Evolutionary conservation across 1,284 basidiomycete genomes (phyloP), one percentile per base, ranked within the genome.

Genomic region (Trametes versicolor): DNA sequence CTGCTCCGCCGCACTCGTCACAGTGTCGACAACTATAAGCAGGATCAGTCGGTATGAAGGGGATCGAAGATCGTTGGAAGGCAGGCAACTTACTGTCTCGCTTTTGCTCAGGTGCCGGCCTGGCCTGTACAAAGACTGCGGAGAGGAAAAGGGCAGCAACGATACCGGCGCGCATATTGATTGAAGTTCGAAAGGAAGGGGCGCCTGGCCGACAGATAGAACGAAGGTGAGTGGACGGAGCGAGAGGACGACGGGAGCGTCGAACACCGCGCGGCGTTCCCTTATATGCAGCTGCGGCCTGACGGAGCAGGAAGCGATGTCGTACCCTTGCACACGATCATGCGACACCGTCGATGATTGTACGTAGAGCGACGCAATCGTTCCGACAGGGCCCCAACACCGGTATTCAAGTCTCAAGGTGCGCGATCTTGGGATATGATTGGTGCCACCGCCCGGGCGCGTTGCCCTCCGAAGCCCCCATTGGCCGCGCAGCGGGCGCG

Each of bases 161-260:
- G 45, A 65, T 19, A 7, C 64, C 64, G 47, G 57, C 56, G 51
- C 64, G 64, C 64, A 65, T 65, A n/a, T 21, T 41, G 10, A 27
- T 29, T 19, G 48, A 19, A 41, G 34, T 21, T 50, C 17, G 19
- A 32, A 49, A 49, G 8, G 32, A 54, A 58, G 32, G 37, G 55
- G 64, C 49, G 48, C 64, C 59, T 25, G 64, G 64, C 63, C 55
- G 63, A 19, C 21, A 13, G 23, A 49, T 27, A 19, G 52, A 48
- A 55, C 60, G 51, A 55, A 60, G 9, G 53, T 36, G 47, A 36
- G 49, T 21, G 43, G 19, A 54, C 9, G 27, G 45, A 58, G 25
- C 21, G 32, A n/a, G 23, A 49, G 54, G 23, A 41, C 19, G 23
- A 23, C 48, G 52, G 56, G 39, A 39, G 13, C 47, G n/a, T 55